Conservation (phyloP, 495 filamentous ascomycete species). For the Umbilicaria muhlenbergii region DNA sequence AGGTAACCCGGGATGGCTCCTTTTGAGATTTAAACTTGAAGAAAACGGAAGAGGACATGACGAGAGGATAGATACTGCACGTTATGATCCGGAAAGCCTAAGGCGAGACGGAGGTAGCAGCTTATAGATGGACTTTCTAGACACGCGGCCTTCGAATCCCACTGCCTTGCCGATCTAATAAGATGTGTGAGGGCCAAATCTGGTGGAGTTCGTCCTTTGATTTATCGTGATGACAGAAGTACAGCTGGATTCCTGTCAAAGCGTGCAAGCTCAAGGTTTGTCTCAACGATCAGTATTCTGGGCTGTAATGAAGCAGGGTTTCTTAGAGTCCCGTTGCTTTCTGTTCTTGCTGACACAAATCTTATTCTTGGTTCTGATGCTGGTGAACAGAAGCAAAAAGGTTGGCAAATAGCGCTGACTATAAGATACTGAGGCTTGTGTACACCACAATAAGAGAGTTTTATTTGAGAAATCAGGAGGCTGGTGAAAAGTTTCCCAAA, state of each 20-base stretch:
- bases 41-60: conserved; percentile 95
- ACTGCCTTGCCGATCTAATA: too few species aligned
- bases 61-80: conserved; percentile 18
- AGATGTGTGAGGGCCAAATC: too few species aligned
- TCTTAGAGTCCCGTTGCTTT: conserved; percentile 3
- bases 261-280: too few species aligned
- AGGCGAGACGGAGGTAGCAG: not conserved
- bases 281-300: conserved; percentile 4
- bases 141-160: too few species aligned
- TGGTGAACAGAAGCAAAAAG: conserved; percentile 4
- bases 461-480: not conserved
- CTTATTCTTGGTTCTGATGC: conserved; percentile 4
- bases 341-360: conserved; percentile 6
- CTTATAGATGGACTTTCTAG: too few species aligned
- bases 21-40: conserved; percentile 99
- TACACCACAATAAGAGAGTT: conserved; percentile 2
- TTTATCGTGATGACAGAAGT: too few species aligned
- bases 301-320: conserved; percentile 3
- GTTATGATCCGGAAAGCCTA: conserved; percentile 22
- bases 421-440: conserved; percentile 1
- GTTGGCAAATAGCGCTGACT: conserved; percentile 4
- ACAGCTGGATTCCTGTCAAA: too few species aligned
- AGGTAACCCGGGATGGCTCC: conserved; percentile 83
- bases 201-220: too few species aligned
- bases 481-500: not conserved